Evolutionary conservation across 805 yeast species (phyloP).

Genomic region (Candida tammaniensis): DNA sequence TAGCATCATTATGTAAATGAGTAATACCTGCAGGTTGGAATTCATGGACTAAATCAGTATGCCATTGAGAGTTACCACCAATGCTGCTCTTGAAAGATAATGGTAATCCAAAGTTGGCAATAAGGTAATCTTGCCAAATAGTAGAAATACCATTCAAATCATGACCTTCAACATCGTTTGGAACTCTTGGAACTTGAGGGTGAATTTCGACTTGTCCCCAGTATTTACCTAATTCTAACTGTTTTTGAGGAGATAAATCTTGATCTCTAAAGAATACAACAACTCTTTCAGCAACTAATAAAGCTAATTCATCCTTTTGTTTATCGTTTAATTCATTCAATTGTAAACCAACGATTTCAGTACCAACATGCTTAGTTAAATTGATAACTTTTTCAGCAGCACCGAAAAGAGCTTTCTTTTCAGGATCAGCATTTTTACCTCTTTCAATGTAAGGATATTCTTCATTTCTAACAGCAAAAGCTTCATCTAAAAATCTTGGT

Average conservation of each 20-base stretch:
- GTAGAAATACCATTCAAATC: constrained; percentile 33
- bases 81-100: constrained; percentile 27
- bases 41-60: constrained; percentile 36
- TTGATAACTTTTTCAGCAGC: constrained; percentile 28
- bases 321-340: constrained; percentile 23
- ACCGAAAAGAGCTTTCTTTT: constrained; percentile 26
- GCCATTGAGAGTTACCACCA: constrained; percentile 29
- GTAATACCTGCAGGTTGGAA: constrained; percentile 37
- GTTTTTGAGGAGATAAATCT: constrained; percentile 30
- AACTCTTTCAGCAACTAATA: constrained; percentile 27
- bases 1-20: constrained; percentile 36
- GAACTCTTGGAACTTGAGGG: constrained; percentile 26
- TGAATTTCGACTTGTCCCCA: constrained; percentile 30
- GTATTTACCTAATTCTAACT: constrained; percentile 25
- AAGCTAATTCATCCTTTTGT: constrained; percentile 29
- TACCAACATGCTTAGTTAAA: constrained; percentile 25
- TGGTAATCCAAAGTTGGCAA: constrained; percentile 24
- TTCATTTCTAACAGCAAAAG: constrained; percentile 20
- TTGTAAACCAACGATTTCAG: constrained; percentile 30
- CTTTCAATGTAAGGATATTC: constrained; percentile 24
- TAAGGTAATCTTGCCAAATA: constrained; percentile 40
- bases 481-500: constrained; percentile 30
- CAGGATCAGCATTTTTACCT: constrained; percentile 30
- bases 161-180: constrained; percentile 14
- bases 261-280: constrained; percentile 32